Evolutionary conservation across 1,139 yeast genomes (phyloP).

Genomic region (Yamadazyma jaroonii): DNA sequence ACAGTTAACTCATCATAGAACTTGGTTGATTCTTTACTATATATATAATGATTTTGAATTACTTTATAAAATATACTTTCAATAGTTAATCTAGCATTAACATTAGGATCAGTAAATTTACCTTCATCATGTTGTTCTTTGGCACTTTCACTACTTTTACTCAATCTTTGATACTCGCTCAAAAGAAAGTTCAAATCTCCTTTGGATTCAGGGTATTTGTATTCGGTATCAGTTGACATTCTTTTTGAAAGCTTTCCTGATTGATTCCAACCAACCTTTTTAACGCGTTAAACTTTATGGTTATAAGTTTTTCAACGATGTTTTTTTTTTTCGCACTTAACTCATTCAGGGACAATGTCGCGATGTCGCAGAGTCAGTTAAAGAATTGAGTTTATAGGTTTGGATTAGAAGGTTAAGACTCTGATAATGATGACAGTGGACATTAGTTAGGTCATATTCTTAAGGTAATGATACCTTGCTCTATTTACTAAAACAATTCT

Average conservation of each 20-base stretch:
- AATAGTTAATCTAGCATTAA: conserved; percentile 23
- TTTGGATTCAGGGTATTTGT: conserved; percentile 24
- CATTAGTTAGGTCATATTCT: too few species aligned
- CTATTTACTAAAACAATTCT: too few species aligned
- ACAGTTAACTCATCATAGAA: conserved; percentile 19
- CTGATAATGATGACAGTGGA: too few species aligned
- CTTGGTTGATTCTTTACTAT: conserved; percentile 21
- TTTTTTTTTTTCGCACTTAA: not conserved
- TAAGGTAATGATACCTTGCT: too few species aligned
- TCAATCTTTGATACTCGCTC: conserved; percentile 29
- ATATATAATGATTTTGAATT: conserved; percentile 28
- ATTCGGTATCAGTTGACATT: conserved; percentile 2
- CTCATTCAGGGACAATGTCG: not conserved
- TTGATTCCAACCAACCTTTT: not conserved
- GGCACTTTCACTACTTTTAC: conserved; percentile 10
- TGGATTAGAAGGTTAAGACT: too few species aligned
- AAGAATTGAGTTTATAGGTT: too few species aligned
- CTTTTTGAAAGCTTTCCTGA: too few species aligned
- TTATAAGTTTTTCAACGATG: conserved; percentile 1
- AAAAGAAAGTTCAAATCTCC: conserved; percentile 31
- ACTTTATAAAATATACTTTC: conserved; percentile 32
- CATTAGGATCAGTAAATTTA: conserved; percentile 19
- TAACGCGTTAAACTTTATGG: conserved; percentile 1
- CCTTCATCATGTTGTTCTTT: conserved; percentile 5
- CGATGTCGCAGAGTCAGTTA: not conserved